These are phyloP conservation scores for Clarkia xantiana DNA, from an alignment of 345 rosid genomes.

Conservation along the genomic window DNA sequence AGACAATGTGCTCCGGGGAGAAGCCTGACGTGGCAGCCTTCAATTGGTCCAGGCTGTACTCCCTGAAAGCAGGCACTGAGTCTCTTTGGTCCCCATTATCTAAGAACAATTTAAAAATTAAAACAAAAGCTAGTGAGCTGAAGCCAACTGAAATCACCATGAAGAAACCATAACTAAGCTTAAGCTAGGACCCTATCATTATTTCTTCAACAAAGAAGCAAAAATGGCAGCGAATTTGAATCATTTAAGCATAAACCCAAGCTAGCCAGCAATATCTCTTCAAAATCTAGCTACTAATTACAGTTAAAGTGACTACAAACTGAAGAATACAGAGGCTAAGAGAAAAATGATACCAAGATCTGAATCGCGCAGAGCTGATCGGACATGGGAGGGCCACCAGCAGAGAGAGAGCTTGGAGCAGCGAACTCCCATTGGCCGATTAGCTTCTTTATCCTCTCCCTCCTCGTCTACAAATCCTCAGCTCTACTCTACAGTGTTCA, in stretches of 20 bases:
- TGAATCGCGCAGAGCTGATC: constrained; percentile 45
- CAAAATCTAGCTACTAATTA: no score
- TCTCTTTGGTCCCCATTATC: constrained; percentile 17
- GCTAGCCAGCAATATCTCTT: no score
- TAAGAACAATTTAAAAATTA: constrained; percentile 1
- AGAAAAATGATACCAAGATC: constrained; percentile 43
- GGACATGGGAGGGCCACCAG: constrained; percentile 68
- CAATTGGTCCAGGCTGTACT: constrained; percentile 27
- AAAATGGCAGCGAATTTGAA: no score
- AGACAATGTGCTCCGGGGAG: constrained; percentile 24
- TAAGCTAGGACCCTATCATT: no score
- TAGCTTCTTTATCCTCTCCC: not conserved
- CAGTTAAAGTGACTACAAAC: not conserved
- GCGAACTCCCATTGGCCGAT: constrained; percentile 57
- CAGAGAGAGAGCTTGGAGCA: constrained; percentile 86
- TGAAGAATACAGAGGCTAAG: not conserved
- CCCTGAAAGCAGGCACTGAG: constrained; percentile 22
- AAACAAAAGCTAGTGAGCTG: not conserved
- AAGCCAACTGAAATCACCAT: not conserved
- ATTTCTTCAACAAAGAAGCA: no score
- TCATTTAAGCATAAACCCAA: no score
- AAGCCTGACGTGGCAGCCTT: constrained; percentile 25
- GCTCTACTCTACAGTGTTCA: no score
- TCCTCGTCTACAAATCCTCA: no score
- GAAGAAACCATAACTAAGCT: not conserved